phyloP scores from a whole-genome alignment of 1,139 yeast species.

The Ogataea hybrid region DNA sequence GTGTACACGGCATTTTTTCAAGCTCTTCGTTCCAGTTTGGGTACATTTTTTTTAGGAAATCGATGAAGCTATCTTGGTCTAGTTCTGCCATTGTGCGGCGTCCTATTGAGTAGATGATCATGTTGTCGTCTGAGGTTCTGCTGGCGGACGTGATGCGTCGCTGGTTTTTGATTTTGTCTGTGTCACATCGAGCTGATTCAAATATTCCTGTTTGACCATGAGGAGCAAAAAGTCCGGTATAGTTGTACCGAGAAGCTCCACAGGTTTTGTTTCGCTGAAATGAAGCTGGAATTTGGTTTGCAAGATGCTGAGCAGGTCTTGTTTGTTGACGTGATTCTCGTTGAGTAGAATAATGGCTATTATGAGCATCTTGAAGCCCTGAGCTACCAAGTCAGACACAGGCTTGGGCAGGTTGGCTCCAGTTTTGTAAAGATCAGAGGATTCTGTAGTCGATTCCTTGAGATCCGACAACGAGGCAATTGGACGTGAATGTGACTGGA shows the following conservation, averaged over 20 bases:
- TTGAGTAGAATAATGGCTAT: constrained; percentile 33
- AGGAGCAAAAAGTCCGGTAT: constrained; percentile 30
- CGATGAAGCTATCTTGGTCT: constrained; percentile 30
- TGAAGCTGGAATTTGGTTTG: constrained; percentile 27
- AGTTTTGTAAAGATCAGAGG: constrained; percentile 10
- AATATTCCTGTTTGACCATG: constrained; percentile 34
- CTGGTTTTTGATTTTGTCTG: constrained; percentile 11
- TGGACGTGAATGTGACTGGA: constrained; percentile 15
- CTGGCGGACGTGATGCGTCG: constrained; percentile 11
- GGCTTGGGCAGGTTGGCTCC: constrained; percentile 27
- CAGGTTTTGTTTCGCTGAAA: constrained; percentile 22
- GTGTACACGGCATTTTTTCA: constrained; percentile 27
- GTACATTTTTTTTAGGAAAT: constrained; percentile 32
- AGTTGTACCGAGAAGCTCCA: constrained; percentile 21
- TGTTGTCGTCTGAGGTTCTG: constrained; percentile 30
- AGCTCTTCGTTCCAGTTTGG: constrained; percentile 30
- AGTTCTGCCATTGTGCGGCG: constrained; percentile 36
- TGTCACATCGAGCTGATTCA: constrained; percentile 23
- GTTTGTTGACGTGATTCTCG: constrained; percentile 34
- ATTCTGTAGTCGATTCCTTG: constrained; percentile 9
- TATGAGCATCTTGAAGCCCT: constrained; percentile 34
- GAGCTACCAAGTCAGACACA: constrained; percentile 24
- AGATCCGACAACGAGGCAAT: constrained; percentile 15
- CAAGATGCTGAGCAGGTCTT: constrained; percentile 33
- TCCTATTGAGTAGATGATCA: constrained; percentile 36